Base-by-base conservation (phyloP, 2,329 filamentous ascomycete species). In the Cercospora citrullina region DNA sequence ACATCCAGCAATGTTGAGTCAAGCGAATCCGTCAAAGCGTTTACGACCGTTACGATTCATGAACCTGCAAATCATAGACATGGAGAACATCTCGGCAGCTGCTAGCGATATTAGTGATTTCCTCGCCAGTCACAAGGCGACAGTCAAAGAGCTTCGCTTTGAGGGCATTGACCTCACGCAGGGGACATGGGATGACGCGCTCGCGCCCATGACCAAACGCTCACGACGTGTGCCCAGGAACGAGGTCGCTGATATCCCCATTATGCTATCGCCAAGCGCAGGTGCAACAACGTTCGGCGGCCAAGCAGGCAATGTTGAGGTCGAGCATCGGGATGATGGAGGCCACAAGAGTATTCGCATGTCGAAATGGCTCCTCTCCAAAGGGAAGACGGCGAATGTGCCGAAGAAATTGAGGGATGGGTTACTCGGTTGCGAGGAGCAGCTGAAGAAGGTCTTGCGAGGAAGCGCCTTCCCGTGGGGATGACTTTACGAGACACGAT, bases 111-210 rank as follows among this genome's bases (percentile, higher is more conserved):
- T 96, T 67, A 85, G 87, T 53, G 83, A 84, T 14, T 87, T 96
- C 69, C 89, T 95, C 67, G 80, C 83, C 60, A 81, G 83, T 12
- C 92, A 96, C 79, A 85, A 87, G 31, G 82, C 83, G 65, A 90
- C 88, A 0, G 87, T 96, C 57, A 85, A 86, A 71, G 90, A 94
- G 75, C 92, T 94, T 75, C 89, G 93, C 77, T 93, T 96, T 78
- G 89, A 93, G 76, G 89, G 91, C 70, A 89, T 94, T 18, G 83
- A 86, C 31, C 85, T 96, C 53, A 84, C 88, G 61, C 85, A 87
- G 68, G 92, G 91, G 30, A 90, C 84, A 66, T 96, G 92, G 92
- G 90, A 95, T 67, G 90, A 93, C 31, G 92, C 92, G 0, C 85
- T 96, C n/a, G 87, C 88, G 45, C 90, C 91, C 1, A 81, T 96